Evolutionary conservation across 2,329 filamentous ascomycete genomes (phyloP), one percentile per base, ranked within the genome.

Genomic region (Penicillium sp.): DNA sequence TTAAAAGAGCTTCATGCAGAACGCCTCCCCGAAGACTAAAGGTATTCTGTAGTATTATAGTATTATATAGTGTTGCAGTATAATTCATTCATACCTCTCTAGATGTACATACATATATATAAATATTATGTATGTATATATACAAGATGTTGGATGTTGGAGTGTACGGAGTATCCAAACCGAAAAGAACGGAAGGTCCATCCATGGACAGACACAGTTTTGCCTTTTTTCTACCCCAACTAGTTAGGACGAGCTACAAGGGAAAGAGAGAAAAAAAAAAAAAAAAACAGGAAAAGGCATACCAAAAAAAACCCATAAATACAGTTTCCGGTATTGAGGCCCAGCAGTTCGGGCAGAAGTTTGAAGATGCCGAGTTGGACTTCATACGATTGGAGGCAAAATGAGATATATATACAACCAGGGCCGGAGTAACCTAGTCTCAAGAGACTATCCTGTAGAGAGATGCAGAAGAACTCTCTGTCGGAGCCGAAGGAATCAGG

Each of bases 1-100:
- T 17, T n/a, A 60, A 57, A 57, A 53, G 44, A 53, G 49, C 57
- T 55, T 60, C 57, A 36, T 61, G 57, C 59, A 61, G 50, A 31
- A 60, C 49, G 56, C 57, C 57, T 58, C 47, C 47, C 45, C 45
- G 42, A 17, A 23, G 29, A 44, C 17, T 50, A 8, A 23, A 10
- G 6, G 15, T 25, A 41, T 52, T 39, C 17, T 17, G 29, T 29
- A 36, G 29, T 23, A 38, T 49, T 13, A 19, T 38, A 31, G 19
- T 41, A 19, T n/a, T 27, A 27, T n/a, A 43, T 17, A 27, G 23
- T 43, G 5, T 27, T n/a, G 27, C 23, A 27, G 17, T 29, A 15
- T 21, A 29, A 17, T 15, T 31, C 15, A 33, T 27, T 13, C 2
- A 27, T 27, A 6, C 10, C 8, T 17, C 15, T 43, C 15, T 43